Base-by-base conservation (phyloP, 2,329 filamentous ascomycete species). In the Epichloe coenophiala region DNA sequence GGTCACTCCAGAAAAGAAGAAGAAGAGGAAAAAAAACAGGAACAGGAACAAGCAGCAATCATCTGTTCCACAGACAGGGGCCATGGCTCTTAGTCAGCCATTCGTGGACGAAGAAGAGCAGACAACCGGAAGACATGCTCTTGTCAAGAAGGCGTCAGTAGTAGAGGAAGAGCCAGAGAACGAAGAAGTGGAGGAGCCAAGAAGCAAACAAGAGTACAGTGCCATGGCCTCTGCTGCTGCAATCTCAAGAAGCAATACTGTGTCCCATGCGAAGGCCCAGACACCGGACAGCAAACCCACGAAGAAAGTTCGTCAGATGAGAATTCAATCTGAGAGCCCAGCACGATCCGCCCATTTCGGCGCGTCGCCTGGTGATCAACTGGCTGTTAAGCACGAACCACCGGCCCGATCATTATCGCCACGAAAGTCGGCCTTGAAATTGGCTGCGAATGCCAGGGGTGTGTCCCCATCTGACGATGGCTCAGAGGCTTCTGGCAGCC, bases 371-470 rank as follows among this genome's bases (percentile, higher is more conserved):
- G 35, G 78, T 15, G 74, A 80, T 36, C 75, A 69, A 41, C 62
- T 81, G 12, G 67, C 74, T 1, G 71, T 83, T 31, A 81, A 74
- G 55, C 85, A 90, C 60, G 75, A 80, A 49, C 86, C 86, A 5
- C 81, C 84, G 21, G 71, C 80, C 33, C 76, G 86, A 45, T 87
- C 85, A 5, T 70, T 85, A 11, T 89, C 86, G 0, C 86, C 86
- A 9, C 80, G 81, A 44, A 91, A 91, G 63, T 88, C 86, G 1
- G 86, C 85, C 2, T 61, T 90, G 55, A 90, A 90, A 62, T 73
- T 81, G 12, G 57, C 61, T 1, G 80, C 78, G 46, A 75, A 80
- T 2, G 72, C 76, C 51, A 27, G 60, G 58, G 69, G 73, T 55
- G 58, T 70, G 36, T 75, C 80, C 49, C 72, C 80, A 45, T 68